A percentile compares a stretch with the other conserved stretches of the same genome.
Conservation (phyloP, 306 rosid species). For the Comarum palustre region DNA sequence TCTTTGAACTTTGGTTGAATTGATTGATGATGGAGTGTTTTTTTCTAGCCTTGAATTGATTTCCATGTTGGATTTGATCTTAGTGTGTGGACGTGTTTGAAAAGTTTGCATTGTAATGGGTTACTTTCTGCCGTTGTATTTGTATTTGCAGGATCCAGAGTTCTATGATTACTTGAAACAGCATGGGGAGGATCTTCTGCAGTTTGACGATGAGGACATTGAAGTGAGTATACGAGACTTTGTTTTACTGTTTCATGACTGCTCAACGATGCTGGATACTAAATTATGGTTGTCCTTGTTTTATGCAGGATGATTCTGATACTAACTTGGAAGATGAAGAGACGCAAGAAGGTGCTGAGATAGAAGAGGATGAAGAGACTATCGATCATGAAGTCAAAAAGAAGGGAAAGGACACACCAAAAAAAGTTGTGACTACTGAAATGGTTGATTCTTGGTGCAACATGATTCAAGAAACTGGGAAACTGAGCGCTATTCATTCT, state of each 20-base stretch:
- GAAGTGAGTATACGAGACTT: constrained; percentile 49
- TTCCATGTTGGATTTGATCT: background rate
- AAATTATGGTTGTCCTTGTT: constrained; percentile 18
- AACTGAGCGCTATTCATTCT: constrained; percentile 59
- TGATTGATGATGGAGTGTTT: background rate
- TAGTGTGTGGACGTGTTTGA: background rate
- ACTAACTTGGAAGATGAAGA: constrained; percentile 50
- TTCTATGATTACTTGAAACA: constrained; percentile 72
- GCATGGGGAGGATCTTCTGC: constrained; percentile 76
- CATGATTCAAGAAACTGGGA: constrained; percentile 52
- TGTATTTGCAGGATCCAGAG: constrained; percentile 69
- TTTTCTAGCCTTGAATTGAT: background rate
- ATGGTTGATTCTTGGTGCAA: constrained; percentile 84
- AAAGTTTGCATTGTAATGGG: background rate
- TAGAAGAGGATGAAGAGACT: constrained; percentile 34
- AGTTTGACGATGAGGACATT: constrained; percentile 60
- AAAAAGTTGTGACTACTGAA: constrained; percentile 56
- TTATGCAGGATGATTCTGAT: constrained; percentile 59
- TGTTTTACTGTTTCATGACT: background rate
- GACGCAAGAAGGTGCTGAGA: constrained; percentile 28
- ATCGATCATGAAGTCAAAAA: constrained; percentile 29
- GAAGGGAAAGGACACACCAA: constrained; percentile 38
- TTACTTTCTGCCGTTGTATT: constrained; percentile 3
- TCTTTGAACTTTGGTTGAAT: background rate
- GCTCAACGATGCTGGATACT: background rate